Conservation (phyloP, 73 alveolate species). For the Blepharisma stoltei region DNA sequence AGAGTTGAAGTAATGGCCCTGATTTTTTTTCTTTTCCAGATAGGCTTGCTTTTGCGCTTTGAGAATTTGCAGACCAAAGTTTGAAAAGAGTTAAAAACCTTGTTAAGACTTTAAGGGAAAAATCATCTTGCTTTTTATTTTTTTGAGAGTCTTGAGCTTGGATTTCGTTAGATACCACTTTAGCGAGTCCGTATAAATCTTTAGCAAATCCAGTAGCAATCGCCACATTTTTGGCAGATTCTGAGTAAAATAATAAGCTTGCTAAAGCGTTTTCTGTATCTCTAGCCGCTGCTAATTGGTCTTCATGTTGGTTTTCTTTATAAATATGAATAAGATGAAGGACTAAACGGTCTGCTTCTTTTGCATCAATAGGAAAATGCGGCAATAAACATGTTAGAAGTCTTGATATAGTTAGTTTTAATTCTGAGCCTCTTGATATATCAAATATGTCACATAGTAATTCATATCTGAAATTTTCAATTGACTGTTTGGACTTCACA, state of each 20-base stretch:
- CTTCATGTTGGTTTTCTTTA: neutral
- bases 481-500: neutral
- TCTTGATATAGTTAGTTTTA: conserved; percentile 1
- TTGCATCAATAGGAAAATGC: neutral
- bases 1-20: neutral
- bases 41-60: neutral
- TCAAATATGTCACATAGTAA: neutral
- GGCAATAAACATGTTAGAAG: neutral
- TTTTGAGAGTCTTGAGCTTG: neutral
- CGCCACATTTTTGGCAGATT: neutral
- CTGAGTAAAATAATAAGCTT: neutral
- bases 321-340: neutral
- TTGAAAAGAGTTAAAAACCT: neutral
- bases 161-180: neutral
- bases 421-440: neutral
- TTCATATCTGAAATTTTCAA: conserved; percentile 12
- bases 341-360: neutral
- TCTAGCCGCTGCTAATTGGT: neutral
- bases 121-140: neutral
- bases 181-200: neutral
- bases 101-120: neutral
- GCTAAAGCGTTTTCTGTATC: neutral
- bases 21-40: neutral
- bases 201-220: conserved; percentile 1
- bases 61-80: conserved; percentile 12